A percentile compares a stretch with the other conserved stretches of the same genome.
Evolutionary conservation across 768 basidiomycete species (phyloP).

Genomic region (Russula olivacea): DNA sequence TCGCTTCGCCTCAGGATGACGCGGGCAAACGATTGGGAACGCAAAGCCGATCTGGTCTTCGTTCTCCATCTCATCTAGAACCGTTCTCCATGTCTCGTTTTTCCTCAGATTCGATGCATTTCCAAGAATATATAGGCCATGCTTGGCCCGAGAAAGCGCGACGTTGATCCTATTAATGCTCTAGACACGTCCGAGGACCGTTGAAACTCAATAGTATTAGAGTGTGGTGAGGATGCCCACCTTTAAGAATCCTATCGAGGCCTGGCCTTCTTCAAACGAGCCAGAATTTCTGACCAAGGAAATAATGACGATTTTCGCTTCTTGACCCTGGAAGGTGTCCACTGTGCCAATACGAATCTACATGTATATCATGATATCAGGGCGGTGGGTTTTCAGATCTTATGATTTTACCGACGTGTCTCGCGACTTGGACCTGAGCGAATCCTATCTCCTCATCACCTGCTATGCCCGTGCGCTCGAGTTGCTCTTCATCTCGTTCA

Average conservation of each 20-base stretch:
- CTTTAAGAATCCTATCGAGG: slow-evolving; percentile 66
- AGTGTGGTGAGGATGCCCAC: slow-evolving; percentile 33
- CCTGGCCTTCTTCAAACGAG: slow-evolving; percentile 33
- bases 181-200: slow-evolving; percentile 22
- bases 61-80: slow-evolving; percentile 52
- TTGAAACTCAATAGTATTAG: slow-evolving; percentile 31
- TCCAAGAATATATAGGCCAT: slow-evolving; percentile 70
- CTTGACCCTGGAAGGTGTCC: slow-evolving; percentile 75
- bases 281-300: slow-evolving; percentile 71
- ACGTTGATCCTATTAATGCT: slow-evolving; percentile 41
- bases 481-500: slow-evolving; percentile 58
- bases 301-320: slow-evolving; percentile 65
- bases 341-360: slow-evolving; percentile 68
- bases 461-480: slow-evolving; percentile 46
- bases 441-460: slow-evolving; percentile 36
- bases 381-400: neutral
- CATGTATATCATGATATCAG: neutral
- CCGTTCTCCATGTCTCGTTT: slow-evolving; percentile 51
- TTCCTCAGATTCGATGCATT: slow-evolving; percentile 51
- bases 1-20: slow-evolving; percentile 10
- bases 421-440: slow-evolving; percentile 47
- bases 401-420: slow-evolving; percentile 38
- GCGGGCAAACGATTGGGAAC: slow-evolving; percentile 20
- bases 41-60: slow-evolving; percentile 29
- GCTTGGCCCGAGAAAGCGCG: slow-evolving; percentile 65